Conservation (phyloP, 768 basidiomycete species). For the Lanmaoa rubissima region DNA sequence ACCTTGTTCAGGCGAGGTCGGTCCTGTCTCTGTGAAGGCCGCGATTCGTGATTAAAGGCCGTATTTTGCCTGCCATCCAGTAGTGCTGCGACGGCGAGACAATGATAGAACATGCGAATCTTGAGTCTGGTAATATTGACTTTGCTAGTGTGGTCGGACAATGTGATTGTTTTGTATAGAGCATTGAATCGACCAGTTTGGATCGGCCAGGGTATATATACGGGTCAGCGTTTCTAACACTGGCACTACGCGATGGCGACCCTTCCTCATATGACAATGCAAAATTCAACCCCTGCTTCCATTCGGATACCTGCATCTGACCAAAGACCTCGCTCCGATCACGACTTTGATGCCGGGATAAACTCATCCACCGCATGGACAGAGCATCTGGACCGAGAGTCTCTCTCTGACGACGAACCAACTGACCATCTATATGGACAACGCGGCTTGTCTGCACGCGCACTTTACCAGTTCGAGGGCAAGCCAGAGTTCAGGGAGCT, state of each 20-base stretch:
- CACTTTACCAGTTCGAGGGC: slow-evolving; percentile 72
- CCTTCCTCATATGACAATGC: slow-evolving; percentile 34
- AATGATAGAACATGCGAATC: neutral
- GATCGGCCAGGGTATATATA: slow-evolving; percentile 7
- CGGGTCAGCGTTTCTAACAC: neutral
- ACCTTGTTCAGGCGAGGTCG: slow-evolving; percentile 14
- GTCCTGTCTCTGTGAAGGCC: neutral
- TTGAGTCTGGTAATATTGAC: neutral
- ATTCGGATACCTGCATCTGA: slow-evolving; percentile 10
- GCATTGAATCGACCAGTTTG: slow-evolving; percentile 5
- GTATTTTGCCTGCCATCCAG: neutral
- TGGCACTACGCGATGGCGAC: slow-evolving; percentile 32
- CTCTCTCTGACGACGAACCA: slow-evolving; percentile 54
- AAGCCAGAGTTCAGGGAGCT: slow-evolving; percentile 75
- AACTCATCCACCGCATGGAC: slow-evolving; percentile 81
- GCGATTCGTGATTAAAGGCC: neutral
- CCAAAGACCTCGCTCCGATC: slow-evolving; percentile 30
- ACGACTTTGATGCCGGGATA: slow-evolving; percentile 72
- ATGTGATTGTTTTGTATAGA: slow-evolving; percentile 2
- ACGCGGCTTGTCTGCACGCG: slow-evolving; percentile 54
- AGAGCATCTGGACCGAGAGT: slow-evolving; percentile 48
- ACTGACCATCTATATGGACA: slow-evolving; percentile 33
- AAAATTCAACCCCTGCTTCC: slow-evolving; percentile 16
- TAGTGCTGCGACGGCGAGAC: neutral
- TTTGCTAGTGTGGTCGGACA: neutral